Evolutionary conservation across 2,329 filamentous ascomycete species (phyloP), one percentile per base, ranked within the genome.

Genomic region (Xylariaceae sp.): DNA sequence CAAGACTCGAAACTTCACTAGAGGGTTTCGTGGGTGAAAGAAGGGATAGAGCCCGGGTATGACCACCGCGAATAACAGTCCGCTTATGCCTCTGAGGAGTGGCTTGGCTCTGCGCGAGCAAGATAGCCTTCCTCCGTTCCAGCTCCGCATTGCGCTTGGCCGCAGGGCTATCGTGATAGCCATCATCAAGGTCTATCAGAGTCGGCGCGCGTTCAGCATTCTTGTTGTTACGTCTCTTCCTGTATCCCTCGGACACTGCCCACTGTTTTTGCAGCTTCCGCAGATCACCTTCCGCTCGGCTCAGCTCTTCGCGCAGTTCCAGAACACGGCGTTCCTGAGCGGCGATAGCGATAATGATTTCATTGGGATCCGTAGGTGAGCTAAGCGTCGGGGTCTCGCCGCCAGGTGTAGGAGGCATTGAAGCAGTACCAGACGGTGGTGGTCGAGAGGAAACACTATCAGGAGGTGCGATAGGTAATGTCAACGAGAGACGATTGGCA

Each of bases 281-380:
- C 31, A 98, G 71, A 35, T 95, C 86, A 11, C 71, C 67, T 61
- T 98, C 91, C 4, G 93, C 91, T 45, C 83, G 83, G 18, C 73
- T 69, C n/a, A 98, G 72, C 64, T 97, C 91, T 63, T 98, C 93
- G 45, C 83, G 85, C 39, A 98, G 71, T 65, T 97, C 93, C 43
- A 98, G 69, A 2, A 98, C 91, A 51, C 81, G 83, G 43, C 93
- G 78, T 68, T 98, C 93, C 66, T 97, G 90, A 12, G 88, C 83
- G 34, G 93, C 93, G 55, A 98, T 85, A 43, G 90, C 86, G 47
- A 89, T 90, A 51, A 98, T 82, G 56, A 96, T 87, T 38, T 83
- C 74, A 55, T 75, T 77, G 38, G 79, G 70, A 47, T 83, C 79
- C 29, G 69, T 64, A 1, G 75, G 74, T 1, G 70, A 70, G 31